These are phyloP conservation scores for Penicillium cosmopolitanum DNA, from an alignment of 495 filamentous ascomycete species.

Conservation along the genomic window DNA sequence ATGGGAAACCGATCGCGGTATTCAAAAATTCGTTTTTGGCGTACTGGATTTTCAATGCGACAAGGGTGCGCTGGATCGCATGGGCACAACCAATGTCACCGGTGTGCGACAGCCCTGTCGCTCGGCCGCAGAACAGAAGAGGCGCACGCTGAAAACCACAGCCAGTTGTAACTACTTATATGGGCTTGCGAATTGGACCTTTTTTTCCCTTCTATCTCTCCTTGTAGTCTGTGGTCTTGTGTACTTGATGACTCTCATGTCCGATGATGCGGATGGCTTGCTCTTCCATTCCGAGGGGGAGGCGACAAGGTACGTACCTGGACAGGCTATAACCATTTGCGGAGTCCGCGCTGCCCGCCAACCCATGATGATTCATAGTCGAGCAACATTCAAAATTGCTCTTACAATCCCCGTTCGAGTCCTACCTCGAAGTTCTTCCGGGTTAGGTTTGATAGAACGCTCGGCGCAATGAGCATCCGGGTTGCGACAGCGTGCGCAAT, in stretches of 20 bases:
- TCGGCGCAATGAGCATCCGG: slow-evolving; percentile 33
- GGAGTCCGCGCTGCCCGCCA: background rate
- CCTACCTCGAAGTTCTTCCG: slow-evolving; percentile 7
- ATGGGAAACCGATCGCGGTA: slow-evolving; percentile 18
- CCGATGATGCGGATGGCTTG: background rate
- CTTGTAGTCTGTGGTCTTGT: background rate
- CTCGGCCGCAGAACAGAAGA: background rate
- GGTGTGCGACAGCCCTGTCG: slow-evolving; percentile 19
- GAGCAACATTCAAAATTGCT: background rate
- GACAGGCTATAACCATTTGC: background rate
- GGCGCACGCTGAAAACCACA: background rate
- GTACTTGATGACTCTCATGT: background rate
- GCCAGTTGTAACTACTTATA: background rate
- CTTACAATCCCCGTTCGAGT: background rate
- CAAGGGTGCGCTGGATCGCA: slow-evolving; percentile 24
- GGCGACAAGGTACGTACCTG: slow-evolving; percentile 23
- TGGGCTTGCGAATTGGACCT: background rate
- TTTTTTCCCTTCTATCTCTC: background rate
- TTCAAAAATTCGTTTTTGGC: background rate
- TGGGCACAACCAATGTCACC: slow-evolving; percentile 17
- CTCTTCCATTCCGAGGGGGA: slow-evolving; percentile 5
- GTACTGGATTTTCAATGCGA: slow-evolving; percentile 27
- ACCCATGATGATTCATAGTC: background rate
- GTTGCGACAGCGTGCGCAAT: slow-evolving; percentile 37
- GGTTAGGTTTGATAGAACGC: slow-evolving; percentile 22